Conservation (phyloP, 1,284 basidiomycete genomes). For the Heterobasidion occidentale region DNA sequence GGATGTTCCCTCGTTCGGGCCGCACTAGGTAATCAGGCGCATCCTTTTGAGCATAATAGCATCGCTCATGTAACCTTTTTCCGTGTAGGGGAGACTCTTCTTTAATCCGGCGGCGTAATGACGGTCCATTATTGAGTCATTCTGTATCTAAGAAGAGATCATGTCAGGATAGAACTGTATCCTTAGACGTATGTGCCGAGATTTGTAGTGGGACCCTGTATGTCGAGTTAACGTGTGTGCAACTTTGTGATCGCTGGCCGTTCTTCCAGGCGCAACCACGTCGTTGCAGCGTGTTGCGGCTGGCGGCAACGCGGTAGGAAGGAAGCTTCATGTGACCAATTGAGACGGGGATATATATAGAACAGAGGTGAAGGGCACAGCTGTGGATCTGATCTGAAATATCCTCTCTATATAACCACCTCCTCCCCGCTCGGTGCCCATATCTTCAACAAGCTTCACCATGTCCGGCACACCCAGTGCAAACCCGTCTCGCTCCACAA, state of each 20-base stretch:
- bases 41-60: neutral
- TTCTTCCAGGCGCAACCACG: too few relatives aligned
- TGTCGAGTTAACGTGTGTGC: too few relatives aligned
- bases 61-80: neutral
- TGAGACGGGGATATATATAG: neutral
- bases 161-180: too few relatives aligned
- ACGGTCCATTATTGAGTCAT: neutral
- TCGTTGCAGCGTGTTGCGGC: too few relatives aligned
- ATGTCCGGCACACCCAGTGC: conserved; percentile 6
- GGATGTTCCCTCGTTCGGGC: conserved; percentile 90
- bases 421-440: neutral
- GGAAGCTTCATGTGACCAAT: neutral
- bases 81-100: conserved; percentile 10
- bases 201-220: too few relatives aligned
- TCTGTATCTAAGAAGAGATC: too few relatives aligned
- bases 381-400: neutral
- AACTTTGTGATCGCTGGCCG: too few relatives aligned
- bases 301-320: too few relatives aligned
- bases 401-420: neutral
- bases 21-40: conserved; percentile 59
- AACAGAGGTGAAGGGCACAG: neutral
- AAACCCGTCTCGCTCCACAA: conserved; percentile 4
- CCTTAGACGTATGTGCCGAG: too few relatives aligned
- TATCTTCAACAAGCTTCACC: neutral
- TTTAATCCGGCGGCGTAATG: conserved; percentile 5